Evolutionary conservation across 163 green algal genomes (phyloP).

Genomic region (Chloroidium sp.): DNA sequence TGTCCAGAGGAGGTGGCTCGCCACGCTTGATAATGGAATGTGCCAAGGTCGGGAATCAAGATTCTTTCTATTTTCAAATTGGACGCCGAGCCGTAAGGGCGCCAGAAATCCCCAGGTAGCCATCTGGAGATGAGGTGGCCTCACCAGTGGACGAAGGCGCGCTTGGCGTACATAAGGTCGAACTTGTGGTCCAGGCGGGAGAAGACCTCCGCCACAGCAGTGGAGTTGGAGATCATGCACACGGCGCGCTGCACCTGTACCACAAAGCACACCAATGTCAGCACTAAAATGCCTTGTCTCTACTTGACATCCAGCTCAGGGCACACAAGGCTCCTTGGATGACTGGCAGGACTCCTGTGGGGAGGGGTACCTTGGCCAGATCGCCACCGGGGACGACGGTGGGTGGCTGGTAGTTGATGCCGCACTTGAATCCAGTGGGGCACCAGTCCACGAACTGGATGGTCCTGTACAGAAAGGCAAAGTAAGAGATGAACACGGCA

Average conservation of each 20-base stretch:
- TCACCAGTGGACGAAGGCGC: conserved; percentile 90
- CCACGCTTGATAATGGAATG: too few species aligned
- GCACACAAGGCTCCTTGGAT: background rate
- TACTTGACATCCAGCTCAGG: too few species aligned
- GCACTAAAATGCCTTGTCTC: background rate
- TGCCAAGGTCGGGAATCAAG: too few species aligned
- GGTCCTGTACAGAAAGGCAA: too few species aligned
- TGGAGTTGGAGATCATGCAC: conserved; percentile 99
- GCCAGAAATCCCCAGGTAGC: too few species aligned
- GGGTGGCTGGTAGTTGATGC: conserved; percentile 97
- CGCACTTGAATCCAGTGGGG: conserved; percentile 89
- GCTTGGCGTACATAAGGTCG: conserved; percentile 94
- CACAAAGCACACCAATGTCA: background rate
- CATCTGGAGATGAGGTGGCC: too few species aligned
- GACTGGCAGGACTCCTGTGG: conserved; percentile 9
- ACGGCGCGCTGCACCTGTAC: conserved; percentile 84
- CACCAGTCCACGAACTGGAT: conserved; percentile 97
- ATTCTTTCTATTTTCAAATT: too few species aligned
- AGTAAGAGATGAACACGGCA: too few species aligned
- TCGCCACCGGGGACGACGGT: conserved; percentile 95
- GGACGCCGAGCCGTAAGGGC: too few species aligned
- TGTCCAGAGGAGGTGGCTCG: too few species aligned
- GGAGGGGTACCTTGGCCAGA: conserved; percentile 73
- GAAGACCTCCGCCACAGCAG: conserved; percentile 97
- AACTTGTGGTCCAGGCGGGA: conserved; percentile 98